These are phyloP conservation scores for Triticum timopheevii DNA, from an alignment of 176 grass and related monocot genomes.

Conservation along the genomic window DNA sequence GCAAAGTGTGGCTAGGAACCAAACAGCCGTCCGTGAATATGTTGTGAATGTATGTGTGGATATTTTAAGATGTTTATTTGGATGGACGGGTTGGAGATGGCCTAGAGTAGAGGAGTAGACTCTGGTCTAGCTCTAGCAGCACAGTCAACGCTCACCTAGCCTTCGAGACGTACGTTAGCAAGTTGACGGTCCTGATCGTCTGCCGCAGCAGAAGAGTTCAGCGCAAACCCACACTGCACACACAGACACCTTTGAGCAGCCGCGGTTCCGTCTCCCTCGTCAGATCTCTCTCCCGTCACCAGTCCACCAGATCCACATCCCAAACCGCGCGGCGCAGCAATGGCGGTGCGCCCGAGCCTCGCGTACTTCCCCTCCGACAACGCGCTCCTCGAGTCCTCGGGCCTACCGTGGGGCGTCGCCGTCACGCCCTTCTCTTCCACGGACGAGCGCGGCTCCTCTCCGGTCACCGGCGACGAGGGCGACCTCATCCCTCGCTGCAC, in stretches of 20 bases:
- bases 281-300: conserved; percentile 24
- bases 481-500: conserved; percentile 79
- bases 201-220: not conserved
- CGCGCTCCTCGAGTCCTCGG: conserved; percentile 48
- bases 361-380: conserved; percentile 65
- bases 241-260: too few relatives aligned
- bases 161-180: not conserved
- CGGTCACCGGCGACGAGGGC: conserved; percentile 48
- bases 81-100: too few relatives aligned
- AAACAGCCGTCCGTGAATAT: too few relatives aligned
- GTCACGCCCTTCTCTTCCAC: conserved; percentile 68
- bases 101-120: not conserved
- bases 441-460: conserved; percentile 58
- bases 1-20: too few relatives aligned
- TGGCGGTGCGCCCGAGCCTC: conserved; percentile 78
- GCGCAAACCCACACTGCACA: not conserved
- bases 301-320: conserved; percentile 32
- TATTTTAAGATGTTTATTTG: too few relatives aligned
- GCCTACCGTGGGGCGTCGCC: conserved; percentile 79
- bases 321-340: conserved; percentile 25
- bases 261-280: not conserved
- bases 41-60: too few relatives aligned
- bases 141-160: not conserved
- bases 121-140: not conserved
- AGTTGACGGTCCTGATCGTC: conserved; percentile 8